Evolutionary conservation across 140 eudicot genomes (phyloP).

Genomic region (Erigeron philadelphicus): DNA sequence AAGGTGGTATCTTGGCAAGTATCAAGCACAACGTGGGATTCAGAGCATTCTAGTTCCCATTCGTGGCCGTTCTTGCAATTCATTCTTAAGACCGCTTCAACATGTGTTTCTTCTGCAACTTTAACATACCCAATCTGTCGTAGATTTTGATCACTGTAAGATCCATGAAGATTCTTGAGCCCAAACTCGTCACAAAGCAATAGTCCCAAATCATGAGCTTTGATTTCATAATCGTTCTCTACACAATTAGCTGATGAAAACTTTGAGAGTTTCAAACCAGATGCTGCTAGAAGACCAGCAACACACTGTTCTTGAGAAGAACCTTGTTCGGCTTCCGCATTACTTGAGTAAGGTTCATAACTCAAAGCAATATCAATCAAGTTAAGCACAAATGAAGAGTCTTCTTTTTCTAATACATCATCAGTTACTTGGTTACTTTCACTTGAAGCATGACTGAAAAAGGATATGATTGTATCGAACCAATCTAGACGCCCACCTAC

Average conservation of each 20-base stretch:
- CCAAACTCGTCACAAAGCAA: conserved; percentile 54
- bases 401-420: conserved; percentile 24
- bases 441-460: conserved; percentile 49
- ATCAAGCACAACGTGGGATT: conserved; percentile 53
- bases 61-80: conserved; percentile 46
- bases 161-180: conserved; percentile 29
- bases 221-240: conserved; percentile 46
- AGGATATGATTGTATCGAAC: conserved; percentile 53
- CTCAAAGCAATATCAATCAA: conserved; percentile 75
- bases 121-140: conserved; percentile 64
- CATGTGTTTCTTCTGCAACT: conserved; percentile 76
- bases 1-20: conserved; percentile 79
- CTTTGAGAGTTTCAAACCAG: conserved; percentile 58
- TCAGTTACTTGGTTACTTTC: conserved; percentile 39
- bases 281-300: conserved; percentile 79
- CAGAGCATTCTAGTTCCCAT: conserved; percentile 84
- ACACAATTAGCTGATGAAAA: conserved; percentile 30
- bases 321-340: conserved; percentile 18
- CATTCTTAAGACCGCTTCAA: conserved; percentile 57
- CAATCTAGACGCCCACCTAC: conserved; percentile 91
- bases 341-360: conserved; percentile 64
- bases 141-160: conserved; percentile 52
- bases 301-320: conserved; percentile 33
- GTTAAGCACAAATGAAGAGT: conserved; percentile 62
- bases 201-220: conserved; percentile 69